A percentile compares a stretch with the other conserved stretches of the same genome.
Evolutionary conservation across 1,284 basidiomycete genomes (phyloP).

Genomic region (Trichosporon faecale): DNA sequence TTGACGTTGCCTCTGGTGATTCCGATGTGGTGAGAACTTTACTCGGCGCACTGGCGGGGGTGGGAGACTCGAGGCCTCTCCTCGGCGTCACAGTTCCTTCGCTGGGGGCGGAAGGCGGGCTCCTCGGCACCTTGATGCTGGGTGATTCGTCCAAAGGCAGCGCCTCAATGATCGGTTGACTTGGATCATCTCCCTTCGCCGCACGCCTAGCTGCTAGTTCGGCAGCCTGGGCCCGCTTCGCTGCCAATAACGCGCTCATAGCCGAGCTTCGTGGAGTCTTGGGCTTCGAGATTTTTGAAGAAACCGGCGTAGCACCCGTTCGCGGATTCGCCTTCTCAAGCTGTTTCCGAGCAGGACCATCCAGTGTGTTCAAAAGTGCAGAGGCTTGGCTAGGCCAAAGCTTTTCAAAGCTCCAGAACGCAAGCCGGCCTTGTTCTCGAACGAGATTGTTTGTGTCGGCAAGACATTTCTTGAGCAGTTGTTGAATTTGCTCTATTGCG

Average conservation of each 20-base stretch:
- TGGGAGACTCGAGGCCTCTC: not conserved
- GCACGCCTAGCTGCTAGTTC: conserved; percentile 29
- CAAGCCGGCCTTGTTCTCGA: conserved; percentile 66
- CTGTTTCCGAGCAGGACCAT: conserved; percentile 70
- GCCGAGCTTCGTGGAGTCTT: conserved; percentile 57
- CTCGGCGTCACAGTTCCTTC: not conserved
- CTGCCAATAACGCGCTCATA: conserved; percentile 38
- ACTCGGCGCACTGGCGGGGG: not conserved
- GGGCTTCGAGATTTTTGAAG: conserved; percentile 81
- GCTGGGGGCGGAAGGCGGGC: not conserved
- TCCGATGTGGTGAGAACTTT: not conserved
- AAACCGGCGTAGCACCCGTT: conserved; percentile 63
- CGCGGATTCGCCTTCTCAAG: conserved; percentile 75
- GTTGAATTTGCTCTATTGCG: conserved; percentile 67
- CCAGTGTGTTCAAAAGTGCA: conserved; percentile 66
- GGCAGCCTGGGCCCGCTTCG: conserved; percentile 42
- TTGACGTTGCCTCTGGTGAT: no score
- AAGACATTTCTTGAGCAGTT: conserved; percentile 67
- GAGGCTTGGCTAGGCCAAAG: conserved; percentile 71
- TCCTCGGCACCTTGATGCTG: not conserved
- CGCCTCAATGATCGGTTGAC: not conserved
- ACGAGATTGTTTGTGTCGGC: conserved; percentile 77
- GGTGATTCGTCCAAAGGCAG: not conserved
- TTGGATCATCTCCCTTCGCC: not conserved
- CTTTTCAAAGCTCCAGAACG: conserved; percentile 76